Conservation (phyloP, 129 eudicot genomes). For the Apium graveolens region DNA sequence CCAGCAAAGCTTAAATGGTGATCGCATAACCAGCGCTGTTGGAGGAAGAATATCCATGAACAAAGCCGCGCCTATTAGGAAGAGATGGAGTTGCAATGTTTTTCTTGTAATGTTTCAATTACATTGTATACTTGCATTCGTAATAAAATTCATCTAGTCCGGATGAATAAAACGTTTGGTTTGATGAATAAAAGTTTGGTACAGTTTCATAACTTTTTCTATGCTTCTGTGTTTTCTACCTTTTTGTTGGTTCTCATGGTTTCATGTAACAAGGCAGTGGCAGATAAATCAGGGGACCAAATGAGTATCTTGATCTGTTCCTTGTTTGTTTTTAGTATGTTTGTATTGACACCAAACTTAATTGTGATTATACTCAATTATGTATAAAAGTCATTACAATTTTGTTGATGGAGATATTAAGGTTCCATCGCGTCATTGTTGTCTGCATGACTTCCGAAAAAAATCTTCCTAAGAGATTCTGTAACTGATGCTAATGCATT, state of each 20-base stretch:
- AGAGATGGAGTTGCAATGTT: background rate
- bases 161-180: background rate
- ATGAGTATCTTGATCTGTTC: background rate
- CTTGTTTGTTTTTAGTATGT: background rate
- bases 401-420: background rate
- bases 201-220: background rate
- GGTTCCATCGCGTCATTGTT: background rate
- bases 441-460: background rate
- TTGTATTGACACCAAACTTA: background rate
- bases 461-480: background rate
- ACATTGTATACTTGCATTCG: background rate
- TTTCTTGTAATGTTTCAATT: background rate
- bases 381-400: background rate
- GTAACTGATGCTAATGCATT: background rate
- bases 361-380: background rate
- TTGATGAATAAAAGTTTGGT: background rate
- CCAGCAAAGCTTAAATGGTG: conserved; percentile 64
- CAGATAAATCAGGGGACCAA: background rate
- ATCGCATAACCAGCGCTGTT: background rate
- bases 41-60: background rate
- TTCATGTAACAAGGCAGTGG: background rate
- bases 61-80: background rate
- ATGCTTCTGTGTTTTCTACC: background rate
- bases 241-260: background rate
- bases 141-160: background rate